Conservation (phyloP, 2,329 filamentous ascomycete species). For the Cladosporium colombiae region DNA sequence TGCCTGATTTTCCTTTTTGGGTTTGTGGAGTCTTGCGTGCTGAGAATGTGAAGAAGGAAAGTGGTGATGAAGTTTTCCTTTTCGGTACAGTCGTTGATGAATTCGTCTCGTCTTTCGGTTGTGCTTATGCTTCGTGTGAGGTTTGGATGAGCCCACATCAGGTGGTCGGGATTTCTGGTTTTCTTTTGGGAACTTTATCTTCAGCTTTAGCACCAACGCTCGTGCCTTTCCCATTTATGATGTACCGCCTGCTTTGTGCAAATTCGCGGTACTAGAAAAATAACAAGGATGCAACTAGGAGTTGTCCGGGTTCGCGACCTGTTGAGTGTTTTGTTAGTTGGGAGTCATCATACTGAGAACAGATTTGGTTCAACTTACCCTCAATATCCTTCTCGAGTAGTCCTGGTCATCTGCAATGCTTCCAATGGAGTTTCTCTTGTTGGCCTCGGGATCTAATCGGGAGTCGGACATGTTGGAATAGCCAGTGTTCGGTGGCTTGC, state of each 20-base stretch:
- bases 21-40: not conserved
- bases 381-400: slow-evolving; percentile 91
- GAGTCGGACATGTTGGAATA: slow-evolving; percentile 75
- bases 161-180: not conserved
- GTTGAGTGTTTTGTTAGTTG: not conserved
- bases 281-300: not conserved
- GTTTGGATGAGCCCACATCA: not conserved
- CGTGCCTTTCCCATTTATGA: slow-evolving; percentile 13
- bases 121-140: slow-evolving; percentile 11
- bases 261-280: not conserved
- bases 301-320: slow-evolving; percentile 21
- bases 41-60: slow-evolving; percentile 15
- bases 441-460: slow-evolving; percentile 76
- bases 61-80: slow-evolving; percentile 4
- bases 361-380: slow-evolving; percentile 59
- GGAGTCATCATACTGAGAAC: not conserved
- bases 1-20: not conserved
- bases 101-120: slow-evolving; percentile 18
- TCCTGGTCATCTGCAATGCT: slow-evolving; percentile 97
- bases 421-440: slow-evolving; percentile 66
- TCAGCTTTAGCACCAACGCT: slow-evolving; percentile 10
- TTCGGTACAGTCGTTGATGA: slow-evolving; percentile 22
- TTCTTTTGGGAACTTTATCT: slow-evolving; percentile 14
- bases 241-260: slow-evolving; percentile 15
- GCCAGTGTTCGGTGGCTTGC: slow-evolving; percentile 62